Evolutionary conservation across 805 yeast species (phyloP).

Genomic region (Metschnikowia santaceciliae): DNA sequence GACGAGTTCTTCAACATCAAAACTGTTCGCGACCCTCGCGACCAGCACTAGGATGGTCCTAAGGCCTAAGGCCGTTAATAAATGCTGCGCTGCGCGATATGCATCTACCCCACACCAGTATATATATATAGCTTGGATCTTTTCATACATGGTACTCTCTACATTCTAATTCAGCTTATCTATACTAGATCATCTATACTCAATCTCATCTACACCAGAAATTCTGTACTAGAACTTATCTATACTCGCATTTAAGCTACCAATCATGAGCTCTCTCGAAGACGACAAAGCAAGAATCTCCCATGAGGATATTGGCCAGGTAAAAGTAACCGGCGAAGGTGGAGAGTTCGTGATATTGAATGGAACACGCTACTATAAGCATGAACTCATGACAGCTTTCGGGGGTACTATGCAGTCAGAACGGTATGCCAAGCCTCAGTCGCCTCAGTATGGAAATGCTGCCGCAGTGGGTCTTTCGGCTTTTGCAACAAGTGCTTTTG

Average conservation of each 20-base stretch:
- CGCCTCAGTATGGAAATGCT: constrained; percentile 39
- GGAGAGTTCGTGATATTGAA: constrained; percentile 41
- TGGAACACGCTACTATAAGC: constrained; percentile 41
- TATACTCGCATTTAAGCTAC: background rate
- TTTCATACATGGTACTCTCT: too few relatives aligned
- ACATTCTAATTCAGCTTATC: too few relatives aligned
- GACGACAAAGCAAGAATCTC: background rate
- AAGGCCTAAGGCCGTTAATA: constrained; percentile 2
- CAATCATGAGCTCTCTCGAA: constrained; percentile 1
- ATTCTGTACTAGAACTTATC: background rate
- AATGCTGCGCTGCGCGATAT: background rate
- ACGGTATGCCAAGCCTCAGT: constrained; percentile 43
- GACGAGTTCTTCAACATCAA: background rate
- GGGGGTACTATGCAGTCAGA: constrained; percentile 52
- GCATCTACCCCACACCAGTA: constrained; percentile 1
- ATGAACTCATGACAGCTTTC: constrained; percentile 59
- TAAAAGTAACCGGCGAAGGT: constrained; percentile 28
- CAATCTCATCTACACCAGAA: too few relatives aligned
- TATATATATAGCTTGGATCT: background rate
- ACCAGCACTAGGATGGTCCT: background rate
- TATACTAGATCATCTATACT: too few relatives aligned
- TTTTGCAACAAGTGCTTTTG: constrained; percentile 44
- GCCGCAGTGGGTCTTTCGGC: constrained; percentile 54
- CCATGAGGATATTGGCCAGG: background rate
- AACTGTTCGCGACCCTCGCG: background rate